Percentiles rank a stretch among this genome's conserved stretches.
phyloP scores from a whole-genome alignment of 371 early-diverging fungal species.

The Entomophthora muscae region DNA sequence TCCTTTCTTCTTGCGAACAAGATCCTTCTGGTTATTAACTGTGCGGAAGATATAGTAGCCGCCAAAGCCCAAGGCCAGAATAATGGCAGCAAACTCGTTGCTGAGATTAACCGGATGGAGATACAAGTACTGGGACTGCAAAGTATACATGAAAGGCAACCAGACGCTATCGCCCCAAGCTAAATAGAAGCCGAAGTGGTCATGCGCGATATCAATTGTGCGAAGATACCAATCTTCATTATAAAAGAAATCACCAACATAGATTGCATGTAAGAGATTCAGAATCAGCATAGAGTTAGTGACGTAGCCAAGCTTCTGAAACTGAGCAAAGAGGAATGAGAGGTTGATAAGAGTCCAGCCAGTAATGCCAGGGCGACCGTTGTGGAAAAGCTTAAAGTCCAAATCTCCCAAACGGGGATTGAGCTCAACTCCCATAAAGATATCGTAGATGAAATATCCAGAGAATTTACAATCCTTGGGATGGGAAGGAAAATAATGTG shows the following conservation, averaged over 20 bases:
- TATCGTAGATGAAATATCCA: conserved; percentile 35
- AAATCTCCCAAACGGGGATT: conserved; percentile 59
- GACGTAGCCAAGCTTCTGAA: conserved; percentile 41
- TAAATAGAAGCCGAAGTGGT: conserved; percentile 60
- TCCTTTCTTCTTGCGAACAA: conserved; percentile 43
- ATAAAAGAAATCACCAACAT: conserved; percentile 62
- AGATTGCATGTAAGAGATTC: conserved; percentile 46
- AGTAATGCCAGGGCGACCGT: conserved; percentile 63
- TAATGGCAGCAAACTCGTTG: conserved; percentile 20
- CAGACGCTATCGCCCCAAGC: conserved; percentile 70
- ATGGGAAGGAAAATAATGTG: conserved; percentile 52
- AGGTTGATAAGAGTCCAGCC: conserved; percentile 65
- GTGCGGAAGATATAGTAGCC: conserved; percentile 67
- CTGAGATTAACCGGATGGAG: conserved; percentile 46
- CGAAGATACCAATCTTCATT: conserved; percentile 71
- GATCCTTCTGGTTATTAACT: conserved; percentile 66
- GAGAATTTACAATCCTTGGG: conserved; percentile 67
- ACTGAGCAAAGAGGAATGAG: conserved; percentile 50
- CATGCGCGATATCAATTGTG: conserved; percentile 57
- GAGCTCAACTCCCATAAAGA: conserved; percentile 62
- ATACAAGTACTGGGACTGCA: conserved; percentile 57
- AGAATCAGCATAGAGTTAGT: conserved; percentile 60
- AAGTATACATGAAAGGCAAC: conserved; percentile 65
- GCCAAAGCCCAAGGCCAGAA: conserved; percentile 26
- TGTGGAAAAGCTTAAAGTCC: conserved; percentile 70